Base-by-base conservation (phyloP, 2,329 filamentous ascomycete species). In the Sporothrix pseudoabietina region DNA sequence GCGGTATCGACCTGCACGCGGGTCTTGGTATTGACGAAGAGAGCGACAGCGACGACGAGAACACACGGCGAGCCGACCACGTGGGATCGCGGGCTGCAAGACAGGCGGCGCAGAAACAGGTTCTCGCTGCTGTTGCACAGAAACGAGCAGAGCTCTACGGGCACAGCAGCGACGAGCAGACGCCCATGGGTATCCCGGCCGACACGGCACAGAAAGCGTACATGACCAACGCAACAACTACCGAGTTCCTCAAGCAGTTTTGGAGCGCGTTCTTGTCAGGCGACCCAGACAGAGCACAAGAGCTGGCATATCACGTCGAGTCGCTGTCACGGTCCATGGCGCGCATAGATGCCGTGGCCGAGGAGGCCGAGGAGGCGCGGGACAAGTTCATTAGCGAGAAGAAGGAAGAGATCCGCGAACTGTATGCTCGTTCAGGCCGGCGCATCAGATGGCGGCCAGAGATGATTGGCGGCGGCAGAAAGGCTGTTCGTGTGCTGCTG, bases 161-260 rank as follows among this genome's bases (percentile, higher is more conserved):
- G 6, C 82, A 85, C 69, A 79, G 81, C 57, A 80, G 81, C 73
- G 88, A 84, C 77, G 83, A 82, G 78, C 84, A 78, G 77, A 85
- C 80, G 70, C 87, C 82, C 76, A 92, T 86, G 89, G 84, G 85
- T 12, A 77, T 90, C 32, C 84, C 90, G 3, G 78, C 83, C 1
- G 85, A 87, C 1, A 83, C 92, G 26, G 84, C 88, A 4, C 85
- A 90, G 59, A 88, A 88, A 72, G 90, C 88, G 76, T 83, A 82
- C 55, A 81, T 89, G 72, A 97, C 95, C 0, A 94, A 98, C 80
- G 94, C 94, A 71, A 99, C 96, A 0, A 97, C 94, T 0, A 91
- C 93, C 52, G 96, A 99, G 79, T 99, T 98, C 78, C 84, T 99
- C n/a, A 93, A 95, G 78, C 97, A 98, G 81, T 99, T 99, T 84